A percentile compares a stretch with the other conserved stretches of the same genome.
These are phyloP conservation scores for Isabelozyma rhagii DNA, from an alignment of 805 yeast genomes.

Conservation along the genomic window DNA sequence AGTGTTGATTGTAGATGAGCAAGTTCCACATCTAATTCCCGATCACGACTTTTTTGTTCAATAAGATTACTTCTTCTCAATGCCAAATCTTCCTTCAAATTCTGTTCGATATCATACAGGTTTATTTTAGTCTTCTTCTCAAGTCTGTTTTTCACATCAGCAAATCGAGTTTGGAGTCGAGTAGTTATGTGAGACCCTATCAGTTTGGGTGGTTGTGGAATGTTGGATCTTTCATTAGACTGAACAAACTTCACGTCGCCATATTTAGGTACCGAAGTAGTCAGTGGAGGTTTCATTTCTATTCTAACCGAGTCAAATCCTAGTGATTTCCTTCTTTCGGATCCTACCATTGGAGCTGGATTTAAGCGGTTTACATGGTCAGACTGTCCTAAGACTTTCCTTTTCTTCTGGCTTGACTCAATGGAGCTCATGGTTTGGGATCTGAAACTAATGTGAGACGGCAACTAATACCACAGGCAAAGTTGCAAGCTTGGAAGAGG, in stretches of 20 bases:
- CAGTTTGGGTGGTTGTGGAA: background rate
- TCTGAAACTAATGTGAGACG: background rate
- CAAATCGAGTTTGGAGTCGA: background rate
- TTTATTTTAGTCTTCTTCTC: background rate
- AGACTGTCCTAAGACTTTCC: constrained; percentile 15
- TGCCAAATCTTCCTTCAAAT: constrained; percentile 2
- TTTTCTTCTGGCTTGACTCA: constrained; percentile 9
- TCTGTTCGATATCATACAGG: background rate
- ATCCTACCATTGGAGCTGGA: background rate
- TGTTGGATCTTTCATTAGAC: background rate
- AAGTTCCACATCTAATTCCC: constrained; percentile 8
- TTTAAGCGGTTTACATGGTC: constrained; percentile 3
- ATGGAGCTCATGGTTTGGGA: background rate
- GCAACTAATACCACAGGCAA: background rate
- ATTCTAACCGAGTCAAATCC: constrained; percentile 18
- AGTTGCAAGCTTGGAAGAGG: too few species aligned
- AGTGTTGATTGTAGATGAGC: constrained; percentile 10
- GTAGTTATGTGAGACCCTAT: background rate
- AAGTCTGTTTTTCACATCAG: background rate
- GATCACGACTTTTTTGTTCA: background rate
- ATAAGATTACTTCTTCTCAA: constrained; percentile 2
- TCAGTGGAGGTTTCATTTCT: constrained; percentile 2
- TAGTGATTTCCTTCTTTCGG: constrained; percentile 11
- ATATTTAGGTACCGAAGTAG: background rate
- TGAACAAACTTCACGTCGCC: background rate